Evolutionary conservation across 331 rosid genomes (phyloP).

Genomic region (Malus hybrid): DNA sequence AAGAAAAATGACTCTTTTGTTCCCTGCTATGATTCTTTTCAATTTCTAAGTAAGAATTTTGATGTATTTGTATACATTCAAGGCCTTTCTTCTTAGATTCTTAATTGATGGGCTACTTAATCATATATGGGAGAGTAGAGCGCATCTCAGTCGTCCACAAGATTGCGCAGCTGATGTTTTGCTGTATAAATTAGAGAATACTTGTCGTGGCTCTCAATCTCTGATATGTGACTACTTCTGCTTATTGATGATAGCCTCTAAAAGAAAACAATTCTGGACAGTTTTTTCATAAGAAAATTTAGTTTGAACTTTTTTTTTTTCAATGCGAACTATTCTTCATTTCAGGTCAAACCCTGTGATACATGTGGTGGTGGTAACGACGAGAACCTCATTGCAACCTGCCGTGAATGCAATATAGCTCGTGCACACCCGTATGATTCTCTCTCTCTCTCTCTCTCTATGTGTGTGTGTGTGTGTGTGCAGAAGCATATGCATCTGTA

Average conservation of each 20-base stretch:
- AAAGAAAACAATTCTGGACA: not conserved
- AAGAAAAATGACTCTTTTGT: no score
- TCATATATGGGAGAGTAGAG: not conserved
- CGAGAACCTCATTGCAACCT: constrained; percentile 28
- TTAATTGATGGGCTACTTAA: not conserved
- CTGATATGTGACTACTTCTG: not conserved
- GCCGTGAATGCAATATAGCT: constrained; percentile 35
- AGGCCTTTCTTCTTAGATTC: not conserved
- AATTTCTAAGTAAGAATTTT: not conserved
- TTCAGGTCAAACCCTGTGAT: constrained; percentile 51
- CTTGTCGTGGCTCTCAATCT: not conserved
- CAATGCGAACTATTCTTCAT: not conserved
- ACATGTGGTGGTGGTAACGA: constrained; percentile 43
- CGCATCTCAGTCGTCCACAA: not conserved
- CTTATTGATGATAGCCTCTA: not conserved
- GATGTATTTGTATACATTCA: not conserved
- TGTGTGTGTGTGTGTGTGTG: not conserved
- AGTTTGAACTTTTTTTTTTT: not conserved
- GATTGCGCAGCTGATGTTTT: not conserved
- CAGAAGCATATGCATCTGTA: not conserved
- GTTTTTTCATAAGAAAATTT: not conserved
- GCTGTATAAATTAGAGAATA: not conserved
- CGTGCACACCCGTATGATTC: constrained; percentile 45
- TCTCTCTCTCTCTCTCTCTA: not conserved
- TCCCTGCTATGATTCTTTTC: not conserved